Evolutionary conservation across 164 flowering plant species (phyloP).

Genomic region (Kingdonia uniflora): DNA sequence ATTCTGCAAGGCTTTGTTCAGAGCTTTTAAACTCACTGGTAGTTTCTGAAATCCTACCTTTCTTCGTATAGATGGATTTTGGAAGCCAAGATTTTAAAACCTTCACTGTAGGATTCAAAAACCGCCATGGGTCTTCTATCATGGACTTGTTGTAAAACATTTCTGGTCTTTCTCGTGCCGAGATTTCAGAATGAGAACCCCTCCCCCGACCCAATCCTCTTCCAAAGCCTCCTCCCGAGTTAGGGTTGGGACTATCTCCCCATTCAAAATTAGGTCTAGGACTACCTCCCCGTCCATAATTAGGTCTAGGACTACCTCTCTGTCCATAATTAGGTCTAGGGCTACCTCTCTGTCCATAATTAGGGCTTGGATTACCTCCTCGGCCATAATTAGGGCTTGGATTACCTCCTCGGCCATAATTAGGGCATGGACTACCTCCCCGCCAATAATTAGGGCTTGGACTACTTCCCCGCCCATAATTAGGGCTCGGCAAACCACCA

Average conservation of each 20-base stretch:
- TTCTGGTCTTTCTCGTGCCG: constrained; percentile 28
- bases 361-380: constrained; percentile 3
- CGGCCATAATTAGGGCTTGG: constrained; percentile 17
- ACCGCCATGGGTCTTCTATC: constrained; percentile 81
- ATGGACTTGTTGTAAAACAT: constrained; percentile 47
- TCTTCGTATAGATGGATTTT: constrained; percentile 33
- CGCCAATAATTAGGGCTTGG: constrained; percentile 19
- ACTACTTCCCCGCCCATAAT: constrained; percentile 17
- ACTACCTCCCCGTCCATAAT: constrained; percentile 22
- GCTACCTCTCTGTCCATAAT: constrained; percentile 17
- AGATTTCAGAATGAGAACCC: constrained; percentile 20
- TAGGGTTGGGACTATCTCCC: constrained; percentile 23
- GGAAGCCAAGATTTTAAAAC: constrained; percentile 32
- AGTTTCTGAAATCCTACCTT: constrained; percentile 24
- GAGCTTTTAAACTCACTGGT: constrained; percentile 15
- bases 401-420: constrained; percentile 20
- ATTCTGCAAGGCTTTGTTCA: constrained; percentile 55
- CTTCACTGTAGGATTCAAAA: constrained; percentile 45
- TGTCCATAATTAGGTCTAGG: constrained; percentile 18
- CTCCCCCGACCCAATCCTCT: constrained; percentile 31
- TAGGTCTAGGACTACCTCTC: constrained; percentile 20
- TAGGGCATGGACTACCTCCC: constrained; percentile 22
- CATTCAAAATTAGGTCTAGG: constrained; percentile 22
- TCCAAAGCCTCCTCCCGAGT: constrained; percentile 35
- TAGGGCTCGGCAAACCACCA: constrained; percentile 16